phyloP scores from a whole-genome alignment of 495 filamentous ascomycete genomes.

The Staphylotrichum tortipilum region DNA sequence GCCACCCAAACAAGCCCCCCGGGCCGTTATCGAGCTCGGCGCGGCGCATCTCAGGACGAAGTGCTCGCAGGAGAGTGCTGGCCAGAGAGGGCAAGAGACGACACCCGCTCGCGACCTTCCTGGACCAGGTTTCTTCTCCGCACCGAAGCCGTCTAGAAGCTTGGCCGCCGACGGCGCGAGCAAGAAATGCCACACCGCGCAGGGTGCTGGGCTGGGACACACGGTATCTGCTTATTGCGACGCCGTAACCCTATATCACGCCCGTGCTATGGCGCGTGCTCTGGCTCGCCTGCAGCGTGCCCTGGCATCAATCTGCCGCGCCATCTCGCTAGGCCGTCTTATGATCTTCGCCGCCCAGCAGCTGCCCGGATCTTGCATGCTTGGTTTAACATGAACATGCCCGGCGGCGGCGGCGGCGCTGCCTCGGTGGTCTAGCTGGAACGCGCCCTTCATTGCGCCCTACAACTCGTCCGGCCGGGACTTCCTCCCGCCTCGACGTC shows the following conservation, averaged over 20 bases:
- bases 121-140: background rate
- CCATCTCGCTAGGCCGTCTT: slow-evolving; percentile 16
- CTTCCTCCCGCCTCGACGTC: background rate
- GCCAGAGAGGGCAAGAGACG: too few relatives aligned
- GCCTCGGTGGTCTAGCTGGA: slow-evolving; percentile 4
- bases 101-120: background rate
- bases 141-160: background rate
- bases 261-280: background rate
- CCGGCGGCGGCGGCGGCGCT: too few relatives aligned
- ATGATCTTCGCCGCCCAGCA: slow-evolving; percentile 15
- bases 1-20: too few relatives aligned
- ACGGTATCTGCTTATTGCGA: background rate
- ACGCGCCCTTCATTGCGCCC: background rate
- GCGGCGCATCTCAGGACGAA: too few relatives aligned
- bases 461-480: too few relatives aligned
- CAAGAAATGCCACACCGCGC: background rate
- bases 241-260: background rate
- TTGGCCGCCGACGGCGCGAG: background rate
- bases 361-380: slow-evolving; percentile 9
- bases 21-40: too few relatives aligned
- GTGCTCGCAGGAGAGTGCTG: too few relatives aligned
- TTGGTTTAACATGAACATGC: background rate
- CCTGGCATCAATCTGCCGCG: slow-evolving; percentile 13
- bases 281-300: background rate
- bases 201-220: background rate